Conservation (phyloP, 2,329 filamentous ascomycete genomes). For the Arachnomyces sp. region DNA sequence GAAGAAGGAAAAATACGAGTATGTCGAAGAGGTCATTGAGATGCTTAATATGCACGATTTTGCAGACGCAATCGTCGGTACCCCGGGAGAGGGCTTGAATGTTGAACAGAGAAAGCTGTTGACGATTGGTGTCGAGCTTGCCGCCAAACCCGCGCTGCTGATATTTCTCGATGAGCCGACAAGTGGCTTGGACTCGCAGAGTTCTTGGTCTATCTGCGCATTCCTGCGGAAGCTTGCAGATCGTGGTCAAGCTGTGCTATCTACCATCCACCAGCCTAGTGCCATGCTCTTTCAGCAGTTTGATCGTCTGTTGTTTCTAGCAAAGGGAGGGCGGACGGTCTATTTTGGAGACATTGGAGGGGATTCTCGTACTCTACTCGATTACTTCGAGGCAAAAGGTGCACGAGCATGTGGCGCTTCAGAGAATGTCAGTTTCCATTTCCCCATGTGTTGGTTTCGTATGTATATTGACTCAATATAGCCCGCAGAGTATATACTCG, state of each 20-base stretch:
- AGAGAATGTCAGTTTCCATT: constrained; percentile 48
- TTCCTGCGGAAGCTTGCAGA: constrained; percentile 81
- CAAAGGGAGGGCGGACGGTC: constrained; percentile 56
- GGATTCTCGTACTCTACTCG: constrained; percentile 47
- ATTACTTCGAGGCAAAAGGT: constrained; percentile 60
- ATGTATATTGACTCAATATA: constrained; percentile 30
- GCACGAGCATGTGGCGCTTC: constrained; percentile 49
- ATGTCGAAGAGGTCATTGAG: constrained; percentile 81
- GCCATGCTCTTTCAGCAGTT: constrained; percentile 85
- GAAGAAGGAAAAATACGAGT: constrained; percentile 67
- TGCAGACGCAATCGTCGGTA: constrained; percentile 79
- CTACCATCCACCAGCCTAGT: constrained; percentile 89
- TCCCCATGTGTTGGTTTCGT: no score
- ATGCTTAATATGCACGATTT: constrained; percentile 83
- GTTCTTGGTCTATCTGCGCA: constrained; percentile 79
- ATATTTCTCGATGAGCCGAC: constrained; percentile 91
- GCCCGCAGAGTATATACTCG: constrained; percentile 66
- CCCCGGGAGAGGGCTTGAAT: constrained; percentile 66
- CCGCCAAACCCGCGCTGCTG: constrained; percentile 76
- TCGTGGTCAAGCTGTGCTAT: constrained; percentile 78
- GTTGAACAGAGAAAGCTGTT: constrained; percentile 62
- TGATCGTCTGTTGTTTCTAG: constrained; percentile 55
- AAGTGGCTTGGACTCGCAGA: constrained; percentile 83
- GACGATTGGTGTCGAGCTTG: constrained; percentile 88
- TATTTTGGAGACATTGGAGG: constrained; percentile 61